Evolutionary conservation across 2,329 filamentous ascomycete species (phyloP).

Genomic region (Pseudogymnoascus sp.): DNA sequence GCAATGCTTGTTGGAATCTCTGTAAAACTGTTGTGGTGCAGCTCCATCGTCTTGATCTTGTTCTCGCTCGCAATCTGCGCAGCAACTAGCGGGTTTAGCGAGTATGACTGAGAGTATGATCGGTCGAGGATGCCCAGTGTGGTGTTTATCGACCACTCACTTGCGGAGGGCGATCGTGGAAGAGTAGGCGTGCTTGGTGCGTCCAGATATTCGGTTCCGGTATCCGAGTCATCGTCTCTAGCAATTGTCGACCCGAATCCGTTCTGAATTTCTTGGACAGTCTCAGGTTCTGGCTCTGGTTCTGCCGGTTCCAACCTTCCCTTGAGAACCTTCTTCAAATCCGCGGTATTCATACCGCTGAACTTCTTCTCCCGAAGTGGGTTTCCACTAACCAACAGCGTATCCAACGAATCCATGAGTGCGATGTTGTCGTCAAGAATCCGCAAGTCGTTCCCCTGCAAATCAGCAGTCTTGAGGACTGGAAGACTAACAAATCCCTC

Average conservation of each 20-base stretch:
- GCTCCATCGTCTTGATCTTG: constrained; percentile 50
- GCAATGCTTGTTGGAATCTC: constrained; percentile 62
- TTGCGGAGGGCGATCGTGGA: constrained; percentile 24
- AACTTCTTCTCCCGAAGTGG: constrained; percentile 85
- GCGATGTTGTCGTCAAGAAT: constrained; percentile 69
- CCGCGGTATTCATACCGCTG: constrained; percentile 68
- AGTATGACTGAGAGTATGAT: constrained; percentile 57
- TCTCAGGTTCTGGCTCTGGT: constrained; percentile 17
- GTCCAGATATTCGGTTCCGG: constrained; percentile 46
- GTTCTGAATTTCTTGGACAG: constrained; percentile 29
- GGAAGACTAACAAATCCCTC: constrained; percentile 62
- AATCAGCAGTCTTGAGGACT: constrained; percentile 68
- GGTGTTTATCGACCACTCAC: constrained; percentile 40
- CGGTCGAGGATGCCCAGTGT: constrained; percentile 55
- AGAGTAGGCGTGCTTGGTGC: constrained; percentile 51
- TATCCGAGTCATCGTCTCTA: constrained; percentile 36
- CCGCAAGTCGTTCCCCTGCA: constrained; percentile 77
- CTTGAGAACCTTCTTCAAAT: constrained; percentile 68
- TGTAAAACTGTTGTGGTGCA: constrained; percentile 72
- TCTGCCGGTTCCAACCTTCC: constrained; percentile 54
- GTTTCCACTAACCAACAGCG: constrained; percentile 78
- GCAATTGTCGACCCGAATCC: background rate
- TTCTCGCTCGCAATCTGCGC: constrained; percentile 48
- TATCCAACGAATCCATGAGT: constrained; percentile 68
- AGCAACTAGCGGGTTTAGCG: constrained; percentile 50